Percentiles rank a stretch among this genome's conserved stretches.
Conservation (phyloP, 352 stramenopile genomes). For the Phytophthora brassicae region DNA sequence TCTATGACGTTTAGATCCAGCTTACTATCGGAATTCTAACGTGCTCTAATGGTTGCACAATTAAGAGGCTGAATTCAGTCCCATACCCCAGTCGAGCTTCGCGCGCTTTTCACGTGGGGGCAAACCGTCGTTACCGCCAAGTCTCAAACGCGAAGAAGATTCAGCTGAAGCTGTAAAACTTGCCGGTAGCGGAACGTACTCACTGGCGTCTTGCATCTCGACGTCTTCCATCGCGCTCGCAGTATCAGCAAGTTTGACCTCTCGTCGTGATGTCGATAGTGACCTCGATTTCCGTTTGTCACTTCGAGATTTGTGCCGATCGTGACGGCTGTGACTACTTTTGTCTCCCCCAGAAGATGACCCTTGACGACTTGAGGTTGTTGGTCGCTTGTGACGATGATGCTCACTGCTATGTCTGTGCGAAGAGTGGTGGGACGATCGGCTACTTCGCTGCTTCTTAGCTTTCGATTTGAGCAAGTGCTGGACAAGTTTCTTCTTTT, state of each 20-base stretch:
- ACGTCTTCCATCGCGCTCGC: constrained; percentile 16
- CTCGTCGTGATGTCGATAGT: constrained; percentile 23
- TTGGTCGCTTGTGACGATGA: constrained; percentile 30
- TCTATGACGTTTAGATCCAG: constrained; percentile 16
- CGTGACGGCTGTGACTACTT: constrained; percentile 21
- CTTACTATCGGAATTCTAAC: neutral
- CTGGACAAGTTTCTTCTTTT: constrained; percentile 64
- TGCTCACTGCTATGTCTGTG: constrained; percentile 31
- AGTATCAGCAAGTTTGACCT: constrained; percentile 6
- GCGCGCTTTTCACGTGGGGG: constrained; percentile 47
- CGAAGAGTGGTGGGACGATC: constrained; percentile 26
- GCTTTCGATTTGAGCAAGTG: constrained; percentile 50
- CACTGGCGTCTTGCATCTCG: constrained; percentile 35
- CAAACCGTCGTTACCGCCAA: constrained; percentile 12
- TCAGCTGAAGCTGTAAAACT: constrained; percentile 42
- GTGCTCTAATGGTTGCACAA: constrained; percentile 4
- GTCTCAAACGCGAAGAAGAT: constrained; percentile 12
- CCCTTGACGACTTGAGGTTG: constrained; percentile 20
- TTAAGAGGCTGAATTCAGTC: constrained; percentile 44
- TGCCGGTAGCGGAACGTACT: constrained; percentile 53
- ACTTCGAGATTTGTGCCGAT: constrained; percentile 26
- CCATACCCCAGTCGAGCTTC: constrained; percentile 85
- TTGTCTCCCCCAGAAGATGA: constrained; percentile 18
- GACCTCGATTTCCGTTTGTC: constrained; percentile 36
- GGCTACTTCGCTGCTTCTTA: constrained; percentile 33